Percentiles rank a stretch among this genome's conserved stretches.
Evolutionary conservation across 73 alveolate genomes (phyloP).

Genomic region (Paramecium primaurelia): DNA sequence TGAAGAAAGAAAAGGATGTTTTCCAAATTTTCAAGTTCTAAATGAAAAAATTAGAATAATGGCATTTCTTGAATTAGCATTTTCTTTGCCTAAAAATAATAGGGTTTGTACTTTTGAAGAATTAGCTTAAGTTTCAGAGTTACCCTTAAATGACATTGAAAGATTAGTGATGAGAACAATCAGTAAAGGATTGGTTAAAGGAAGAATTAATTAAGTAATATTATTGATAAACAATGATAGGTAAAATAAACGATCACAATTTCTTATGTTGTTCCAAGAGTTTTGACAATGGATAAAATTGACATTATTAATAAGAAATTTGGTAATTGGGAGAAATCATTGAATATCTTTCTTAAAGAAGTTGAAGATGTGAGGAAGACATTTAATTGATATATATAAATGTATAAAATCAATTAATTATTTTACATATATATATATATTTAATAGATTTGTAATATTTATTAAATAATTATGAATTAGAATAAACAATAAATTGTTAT

Average conservation of each 20-base stretch:
- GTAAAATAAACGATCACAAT: not conserved
- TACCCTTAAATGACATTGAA: constrained; percentile 67
- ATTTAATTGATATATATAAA: constrained; percentile 26
- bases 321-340: constrained; percentile 33
- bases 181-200: constrained; percentile 75
- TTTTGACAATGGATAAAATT: constrained; percentile 37
- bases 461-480: not conserved
- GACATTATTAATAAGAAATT: constrained; percentile 50
- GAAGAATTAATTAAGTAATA: constrained; percentile 76
- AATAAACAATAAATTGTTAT: not conserved
- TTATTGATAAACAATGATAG: not conserved
- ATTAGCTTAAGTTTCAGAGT: constrained; percentile 2
- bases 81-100: constrained; percentile 55
- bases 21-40: not conserved
- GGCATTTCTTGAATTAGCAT: constrained; percentile 63
- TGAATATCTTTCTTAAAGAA: constrained; percentile 18
- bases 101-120: constrained; percentile 38
- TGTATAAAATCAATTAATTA: not conserved
- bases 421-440: not conserved
- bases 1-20: not conserved
- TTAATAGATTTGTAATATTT: not conserved
- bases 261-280: constrained; percentile 58
- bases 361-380: constrained; percentile 36
- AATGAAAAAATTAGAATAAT: constrained; percentile 58
- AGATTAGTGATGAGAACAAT: constrained; percentile 80